A percentile compares a stretch with the other conserved stretches of the same genome.
phyloP scores from a whole-genome alignment of 768 basidiomycete species.

The Pisolithus albus region DNA sequence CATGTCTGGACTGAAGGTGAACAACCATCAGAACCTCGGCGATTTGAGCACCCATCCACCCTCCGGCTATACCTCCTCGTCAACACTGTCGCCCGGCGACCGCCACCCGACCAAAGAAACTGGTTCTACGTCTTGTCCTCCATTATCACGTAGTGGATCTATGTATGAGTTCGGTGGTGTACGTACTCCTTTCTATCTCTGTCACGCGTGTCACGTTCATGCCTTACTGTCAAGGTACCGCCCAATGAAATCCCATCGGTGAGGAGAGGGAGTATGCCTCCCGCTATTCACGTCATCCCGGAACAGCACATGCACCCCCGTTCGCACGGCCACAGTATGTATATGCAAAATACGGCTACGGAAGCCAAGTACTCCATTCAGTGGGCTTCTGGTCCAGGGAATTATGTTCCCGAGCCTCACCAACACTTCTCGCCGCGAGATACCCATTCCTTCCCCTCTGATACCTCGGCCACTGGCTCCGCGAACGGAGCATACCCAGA shows the following conservation, averaged over 20 bases:
- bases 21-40: constrained; percentile 24
- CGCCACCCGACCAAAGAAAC: constrained; percentile 25
- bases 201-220: constrained; percentile 1
- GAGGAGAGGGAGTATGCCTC: constrained; percentile 23
- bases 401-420: constrained; percentile 5
- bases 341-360: background rate
- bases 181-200: constrained; percentile 1
- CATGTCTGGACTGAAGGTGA: constrained; percentile 26
- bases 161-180: constrained; percentile 24
- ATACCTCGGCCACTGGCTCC: background rate
- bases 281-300: constrained; percentile 18
- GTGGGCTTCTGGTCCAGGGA: background rate
- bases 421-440: constrained; percentile 7
- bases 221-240: constrained; percentile 18
- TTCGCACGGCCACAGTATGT: constrained; percentile 4
- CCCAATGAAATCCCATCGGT: constrained; percentile 14
- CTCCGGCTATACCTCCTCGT: constrained; percentile 37
- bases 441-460: constrained; percentile 10
- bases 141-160: constrained; percentile 18
- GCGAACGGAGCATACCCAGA: constrained; percentile 8
- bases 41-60: constrained; percentile 15
- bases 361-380: background rate
- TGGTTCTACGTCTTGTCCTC: constrained; percentile 12
- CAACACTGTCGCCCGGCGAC: constrained; percentile 37
- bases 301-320: constrained; percentile 6